Evolutionary conservation across 176 grass and related monocot genomes (phyloP), one percentile per base, ranked within the genome.

Genomic region (Hordeum vulgare): DNA sequence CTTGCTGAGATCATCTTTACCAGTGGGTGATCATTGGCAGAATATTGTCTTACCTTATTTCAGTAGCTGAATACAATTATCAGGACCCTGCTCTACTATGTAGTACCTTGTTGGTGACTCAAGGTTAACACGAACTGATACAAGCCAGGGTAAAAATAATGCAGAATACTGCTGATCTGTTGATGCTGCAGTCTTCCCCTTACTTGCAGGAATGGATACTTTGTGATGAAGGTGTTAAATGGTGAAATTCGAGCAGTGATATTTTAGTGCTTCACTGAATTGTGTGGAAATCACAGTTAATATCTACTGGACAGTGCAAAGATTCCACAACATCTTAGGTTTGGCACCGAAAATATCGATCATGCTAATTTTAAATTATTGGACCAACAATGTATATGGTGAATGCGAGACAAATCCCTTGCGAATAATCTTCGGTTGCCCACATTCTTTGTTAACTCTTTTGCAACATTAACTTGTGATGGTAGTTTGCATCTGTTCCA

Each of bases 161-260:
- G 37, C 37, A 39, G 37, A 39, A 39, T 39, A 39, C 37, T 39
- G 37, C 37, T 39, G 37, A 39, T 84, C 37, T 39, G 8, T 7
- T 37, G 36, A 37, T 37, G 20, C 5, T 82, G 60, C 37, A 39
- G 65, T 53, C 36, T 81, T 76, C 6, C 56, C 13, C 33, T 39
- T 57, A 65, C n/a, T 74, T 53, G 28, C 70, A 97, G 95, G 95
- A 93, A 58, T 76, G 90, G 81, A 91, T 97, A 39, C 37, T 53
- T 7, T n/a, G 45, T 49, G 17, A 39, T 39, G 27, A 7, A 40
- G 33, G 37, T 39, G 37, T 39, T 39, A 39, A 39, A 39, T 9
- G 37, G 5, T 73, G 25, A 28, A 49, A 28, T 28, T 47, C n/a
- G 15, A 49, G n/a, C 14, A 18, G 41, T 45, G 24, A 71, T 73